These are phyloP conservation scores for Podochytrium sp. DNA, from an alignment of 192 early-diverging fungal genomes.

Conservation along the genomic window DNA sequence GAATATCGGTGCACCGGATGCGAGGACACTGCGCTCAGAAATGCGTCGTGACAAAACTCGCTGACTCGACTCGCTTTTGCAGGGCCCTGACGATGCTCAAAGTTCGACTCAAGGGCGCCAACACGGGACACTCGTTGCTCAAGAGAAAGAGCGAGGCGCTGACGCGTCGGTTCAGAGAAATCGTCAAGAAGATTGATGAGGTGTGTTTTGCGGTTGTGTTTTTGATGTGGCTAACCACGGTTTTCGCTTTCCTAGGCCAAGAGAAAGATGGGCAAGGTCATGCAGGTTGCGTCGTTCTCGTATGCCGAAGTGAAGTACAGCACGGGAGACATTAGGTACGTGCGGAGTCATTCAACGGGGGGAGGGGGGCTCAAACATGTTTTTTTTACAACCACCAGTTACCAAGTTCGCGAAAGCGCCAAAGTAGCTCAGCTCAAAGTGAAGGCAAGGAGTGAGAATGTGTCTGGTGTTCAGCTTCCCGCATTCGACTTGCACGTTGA, in stretches of 20 bases:
- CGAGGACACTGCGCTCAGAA: neutral
- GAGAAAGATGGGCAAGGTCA: conserved; percentile 97
- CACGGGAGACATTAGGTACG: conserved; percentile 91
- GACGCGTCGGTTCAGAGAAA: conserved; percentile 91
- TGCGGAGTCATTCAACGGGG: neutral
- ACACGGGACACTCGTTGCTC: conserved; percentile 95
- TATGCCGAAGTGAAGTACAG: conserved; percentile 96
- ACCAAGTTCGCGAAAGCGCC: conserved; percentile 93
- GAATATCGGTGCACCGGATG: neutral
- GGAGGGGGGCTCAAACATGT: neutral
- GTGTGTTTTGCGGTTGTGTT: conserved; percentile 48
- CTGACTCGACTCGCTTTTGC: conserved; percentile 12
- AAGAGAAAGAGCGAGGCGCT: conserved; percentile 98
- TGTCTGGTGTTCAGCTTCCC: conserved; percentile 95
- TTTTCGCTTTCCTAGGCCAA: conserved; percentile 75
- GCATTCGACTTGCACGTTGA: conserved; percentile 87
- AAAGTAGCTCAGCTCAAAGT: conserved; percentile 92
- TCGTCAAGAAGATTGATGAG: conserved; percentile 97
- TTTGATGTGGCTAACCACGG: neutral
- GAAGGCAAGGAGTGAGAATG: conserved; percentile 92
- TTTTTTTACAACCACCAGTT: conserved; percentile 51
- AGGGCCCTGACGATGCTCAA: conserved; percentile 98
- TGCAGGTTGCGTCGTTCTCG: conserved; percentile 98
- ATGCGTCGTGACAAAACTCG: neutral
- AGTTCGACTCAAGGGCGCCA: conserved; percentile 92